Base-by-base conservation (phyloP, 1,139 yeast species). In the Blastobotrys petasosporus region DNA sequence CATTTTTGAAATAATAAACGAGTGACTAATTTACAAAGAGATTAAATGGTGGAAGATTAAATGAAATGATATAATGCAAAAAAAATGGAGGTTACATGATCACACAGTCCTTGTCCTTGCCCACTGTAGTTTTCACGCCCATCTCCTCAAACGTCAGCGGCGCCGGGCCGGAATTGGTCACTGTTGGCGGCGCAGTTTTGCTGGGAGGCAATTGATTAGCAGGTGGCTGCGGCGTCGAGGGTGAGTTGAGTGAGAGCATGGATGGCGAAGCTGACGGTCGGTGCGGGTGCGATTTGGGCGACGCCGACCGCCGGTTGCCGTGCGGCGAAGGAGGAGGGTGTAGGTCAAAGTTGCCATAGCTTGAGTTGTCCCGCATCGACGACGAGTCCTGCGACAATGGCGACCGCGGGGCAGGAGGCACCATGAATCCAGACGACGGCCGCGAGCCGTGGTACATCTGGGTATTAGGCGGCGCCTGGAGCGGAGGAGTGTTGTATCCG, bases 91-190 rank as follows among this genome's bases (percentile, higher is more conserved):
- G 15, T 45, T 54, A 62, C 66, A 62, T 62, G 39, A 62, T 53
- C 16, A 51, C 46, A 50, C 66, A 62, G 25, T 61, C 65, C 25
- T 55, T 59, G 37, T 56, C 55, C 30, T 54, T 55, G 23, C 25
- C 42, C 2, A 29, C 20, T 16, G 52, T 54, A 11, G 49, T 39
- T 3, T 65, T 63, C 13, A 62, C 54, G 10, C 62, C 62, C 66
- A 62, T 62, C 39, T 60, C 66, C 36, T 62, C 66, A 49, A 62
- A 62, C n/a, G 64, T 62, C 49, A 84, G 83, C 28, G 51, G 47
- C 10, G 47, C 39, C 57, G 95, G 85, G 71, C 84, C 94, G 51
- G 47, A 25, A 28, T 44, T 15, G 16, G 25, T 20, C 25, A 20
- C 25, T 7, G 25, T 4, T 20, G 25, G 25, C 4, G 25, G 23